phyloP scores from a whole-genome alignment of 345 rosid species.

The Eucalyptus rudis region DNA sequence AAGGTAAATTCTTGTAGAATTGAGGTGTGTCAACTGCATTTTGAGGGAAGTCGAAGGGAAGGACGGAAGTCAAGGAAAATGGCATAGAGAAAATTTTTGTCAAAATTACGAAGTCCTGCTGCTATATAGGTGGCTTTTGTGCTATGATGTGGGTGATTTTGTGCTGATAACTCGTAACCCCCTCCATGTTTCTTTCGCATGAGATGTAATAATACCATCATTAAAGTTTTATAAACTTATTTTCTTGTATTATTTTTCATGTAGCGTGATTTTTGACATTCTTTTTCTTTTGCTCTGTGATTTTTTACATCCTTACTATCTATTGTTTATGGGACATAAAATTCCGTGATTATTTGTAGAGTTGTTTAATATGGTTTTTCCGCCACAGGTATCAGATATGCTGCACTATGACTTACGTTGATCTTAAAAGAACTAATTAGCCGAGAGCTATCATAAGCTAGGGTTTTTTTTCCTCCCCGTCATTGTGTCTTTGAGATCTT shows the following conservation, averaged over 20 bases:
- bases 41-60: background rate
- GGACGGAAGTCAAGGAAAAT: background rate
- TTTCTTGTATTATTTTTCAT: background rate
- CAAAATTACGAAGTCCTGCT: background rate
- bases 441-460: background rate
- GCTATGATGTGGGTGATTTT: background rate
- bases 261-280: background rate
- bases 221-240: background rate
- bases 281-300: background rate
- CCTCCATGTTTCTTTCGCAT: background rate
- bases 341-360: background rate
- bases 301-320: background rate
- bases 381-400: background rate
- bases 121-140: background rate
- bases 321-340: background rate
- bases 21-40: background rate
- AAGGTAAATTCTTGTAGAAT: background rate
- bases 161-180: background rate
- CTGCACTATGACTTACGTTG: background rate
- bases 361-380: background rate
- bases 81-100: background rate
- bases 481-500: background rate
- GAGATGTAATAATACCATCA: background rate
- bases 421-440: background rate
- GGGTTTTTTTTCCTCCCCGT: background rate